These are phyloP conservation scores for Amanita phalloides DNA, from an alignment of 768 basidiomycete species.

Conservation along the genomic window DNA sequence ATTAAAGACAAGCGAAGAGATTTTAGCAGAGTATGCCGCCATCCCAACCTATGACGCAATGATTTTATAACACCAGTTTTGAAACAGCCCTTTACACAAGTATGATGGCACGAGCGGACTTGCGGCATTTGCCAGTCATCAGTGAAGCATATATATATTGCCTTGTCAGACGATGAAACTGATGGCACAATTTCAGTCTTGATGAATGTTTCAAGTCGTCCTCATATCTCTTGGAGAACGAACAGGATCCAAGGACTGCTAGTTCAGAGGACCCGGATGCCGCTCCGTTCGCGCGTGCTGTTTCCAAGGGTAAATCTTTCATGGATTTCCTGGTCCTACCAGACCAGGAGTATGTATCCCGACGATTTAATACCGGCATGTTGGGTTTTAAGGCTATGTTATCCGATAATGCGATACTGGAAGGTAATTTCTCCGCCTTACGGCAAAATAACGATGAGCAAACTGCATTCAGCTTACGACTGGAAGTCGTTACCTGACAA, in stretches of 20 bases:
- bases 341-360: conserved; percentile 15
- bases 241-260: conserved; percentile 12
- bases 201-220: conserved; percentile 15
- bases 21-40: neutral
- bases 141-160: conserved; percentile 7
- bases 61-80: neutral
- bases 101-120: conserved; percentile 17
- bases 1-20: neutral
- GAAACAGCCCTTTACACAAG: conserved; percentile 16
- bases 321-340: conserved; percentile 12
- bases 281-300: conserved; percentile 12
- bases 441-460: neutral
- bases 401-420: conserved; percentile 10
- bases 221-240: conserved; percentile 15
- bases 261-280: conserved; percentile 11
- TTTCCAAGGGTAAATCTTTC: conserved; percentile 8
- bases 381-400: conserved; percentile 12
- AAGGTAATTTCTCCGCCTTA: conserved; percentile 8
- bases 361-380: conserved; percentile 17
- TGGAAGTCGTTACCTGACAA: conserved; percentile 14
- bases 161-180: neutral
- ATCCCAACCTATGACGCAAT: neutral
- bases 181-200: conserved; percentile 7
- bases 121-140: conserved; percentile 15
- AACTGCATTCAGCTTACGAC: conserved; percentile 11